Conservation (phyloP, 2,329 filamentous ascomycete genomes). For the Fusarium brevicatenulatum region DNA sequence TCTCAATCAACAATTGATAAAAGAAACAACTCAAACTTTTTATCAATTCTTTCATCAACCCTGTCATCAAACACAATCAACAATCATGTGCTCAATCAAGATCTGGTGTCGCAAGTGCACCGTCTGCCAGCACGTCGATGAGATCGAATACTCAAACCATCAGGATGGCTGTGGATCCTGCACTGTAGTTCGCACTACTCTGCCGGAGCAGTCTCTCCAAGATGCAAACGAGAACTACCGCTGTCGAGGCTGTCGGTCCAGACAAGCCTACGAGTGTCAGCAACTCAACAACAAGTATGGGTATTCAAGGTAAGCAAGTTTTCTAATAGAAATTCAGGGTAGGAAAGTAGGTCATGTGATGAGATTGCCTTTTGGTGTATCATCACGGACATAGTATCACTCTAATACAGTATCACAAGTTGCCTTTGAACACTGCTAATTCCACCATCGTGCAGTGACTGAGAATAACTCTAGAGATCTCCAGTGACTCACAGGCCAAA, state of each 20-base stretch:
- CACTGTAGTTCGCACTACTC: background rate
- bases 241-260: conserved; percentile 9
- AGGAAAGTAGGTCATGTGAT: background rate
- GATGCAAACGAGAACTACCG: conserved; percentile 10
- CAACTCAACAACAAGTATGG: background rate
- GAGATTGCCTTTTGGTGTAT: background rate
- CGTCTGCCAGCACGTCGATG: background rate
- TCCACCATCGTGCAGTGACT: background rate
- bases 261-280: background rate
- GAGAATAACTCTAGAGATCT: background rate
- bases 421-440: background rate
- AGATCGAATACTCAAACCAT: background rate
- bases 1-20: background rate
- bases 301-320: background rate
- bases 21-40: background rate
- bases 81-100: background rate
- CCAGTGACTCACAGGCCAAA: background rate
- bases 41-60: background rate
- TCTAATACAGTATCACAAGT: conserved; percentile 14
- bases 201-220: background rate
- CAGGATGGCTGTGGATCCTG: too few relatives aligned
- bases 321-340: background rate
- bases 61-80: background rate
- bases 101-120: conserved; percentile 15
- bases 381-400: background rate